Base-by-base conservation (phyloP, 176 grass and related monocot genomes). In the Avena eriantha region DNA sequence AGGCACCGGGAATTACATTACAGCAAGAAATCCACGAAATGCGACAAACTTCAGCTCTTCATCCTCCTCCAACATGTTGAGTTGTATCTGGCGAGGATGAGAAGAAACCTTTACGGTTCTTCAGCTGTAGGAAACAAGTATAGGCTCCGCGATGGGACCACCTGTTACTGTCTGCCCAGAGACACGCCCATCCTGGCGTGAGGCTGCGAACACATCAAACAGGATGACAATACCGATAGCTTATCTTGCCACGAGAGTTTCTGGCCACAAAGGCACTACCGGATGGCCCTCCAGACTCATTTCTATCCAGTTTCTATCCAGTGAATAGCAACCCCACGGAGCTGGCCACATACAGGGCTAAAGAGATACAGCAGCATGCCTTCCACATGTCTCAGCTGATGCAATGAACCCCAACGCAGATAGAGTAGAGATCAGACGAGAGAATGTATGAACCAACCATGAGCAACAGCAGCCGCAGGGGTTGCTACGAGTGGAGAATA, bases 161-260 rank as follows among this genome's bases (percentile, higher is more conserved):
- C 2, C 13, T 0, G 15, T 64, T 31, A 8, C 76, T 65, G 18
- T 55, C 82, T 55, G 72, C 73, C 49, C 58, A 21, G 15, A 50
- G 57, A 6, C 5, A 15, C 34, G 65, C 76, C n/a, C 1, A 83
- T 71, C 45, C 53, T 71, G 21, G 55, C 19, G 0, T 82, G 45
- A 74, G 57, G 84, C 73, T 79, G 65, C 46, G 58, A 82, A 39
- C 58, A 67, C 83, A 78, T 66, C 69, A 33, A 82, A 88, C 36
- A 74, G 64, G 45, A 68, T 0, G 78, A 80, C 26, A 70, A 85
- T 87, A 51, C 21, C 69, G 90, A 89, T 87, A 92, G 66, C 76
- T 5, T 53, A 26, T 84, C 29, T 67, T 68, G 13, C 31, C 16
- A 41, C 34, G 4, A 39, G 67, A 8, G 33, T 18, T 69, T 31